These are phyloP conservation scores for Thraustochytrium sp. DNA, from an alignment of 352 stramenopile species.

Conservation along the genomic window DNA sequence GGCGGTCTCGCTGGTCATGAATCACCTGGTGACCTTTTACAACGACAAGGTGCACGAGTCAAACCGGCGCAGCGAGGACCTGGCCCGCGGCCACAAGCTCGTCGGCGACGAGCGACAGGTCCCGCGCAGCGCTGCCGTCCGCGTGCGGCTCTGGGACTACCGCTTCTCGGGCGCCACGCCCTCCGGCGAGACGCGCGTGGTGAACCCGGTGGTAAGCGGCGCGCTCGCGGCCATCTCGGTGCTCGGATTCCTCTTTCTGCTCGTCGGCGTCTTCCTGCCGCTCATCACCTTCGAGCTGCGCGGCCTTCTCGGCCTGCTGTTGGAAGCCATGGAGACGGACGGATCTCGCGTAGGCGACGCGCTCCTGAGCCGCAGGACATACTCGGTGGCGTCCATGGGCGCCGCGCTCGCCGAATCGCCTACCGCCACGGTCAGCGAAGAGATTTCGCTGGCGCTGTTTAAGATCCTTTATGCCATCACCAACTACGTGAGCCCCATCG, in stretches of 20 bases:
- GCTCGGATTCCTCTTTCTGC: neutral
- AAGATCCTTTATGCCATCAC: neutral
- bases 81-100: neutral
- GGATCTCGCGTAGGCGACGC: neutral
- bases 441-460: neutral
- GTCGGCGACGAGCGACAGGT: neutral
- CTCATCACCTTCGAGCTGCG: neutral
- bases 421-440: neutral
- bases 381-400: neutral
- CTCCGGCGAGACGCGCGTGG: neutral
- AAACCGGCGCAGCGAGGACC: neutral
- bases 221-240: neutral
- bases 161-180: neutral
- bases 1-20: slow-evolving; percentile 19
- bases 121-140: neutral
- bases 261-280: neutral
- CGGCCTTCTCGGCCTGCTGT: neutral
- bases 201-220: neutral
- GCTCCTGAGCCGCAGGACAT: neutral
- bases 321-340: neutral
- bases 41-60: neutral
- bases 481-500: neutral
- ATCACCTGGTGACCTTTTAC: slow-evolving; percentile 1
- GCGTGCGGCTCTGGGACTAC: neutral
- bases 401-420: neutral